Evolutionary conservation across 2,329 filamentous ascomycete genomes (phyloP), one percentile per base, ranked within the genome.

Genomic region (Aspergillus latus): DNA sequence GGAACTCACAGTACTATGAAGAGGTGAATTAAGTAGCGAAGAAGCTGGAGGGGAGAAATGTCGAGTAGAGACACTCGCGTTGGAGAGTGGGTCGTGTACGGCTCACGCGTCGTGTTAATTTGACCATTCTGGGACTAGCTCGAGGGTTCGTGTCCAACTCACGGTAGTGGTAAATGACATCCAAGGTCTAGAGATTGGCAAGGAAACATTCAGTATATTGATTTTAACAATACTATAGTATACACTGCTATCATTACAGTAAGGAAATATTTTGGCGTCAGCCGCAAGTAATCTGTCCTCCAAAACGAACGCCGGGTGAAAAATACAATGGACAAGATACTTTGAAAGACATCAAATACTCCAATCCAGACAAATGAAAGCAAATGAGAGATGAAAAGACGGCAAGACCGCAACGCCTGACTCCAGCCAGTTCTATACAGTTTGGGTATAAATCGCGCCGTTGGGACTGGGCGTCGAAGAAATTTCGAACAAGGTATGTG

Each of bases 351-450:
- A 54, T 43, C 13, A 30, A 60, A 29, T 13, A 42, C 43, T 28
- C 45, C 46, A 36, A 51, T 29, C 43, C 10, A 55, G 54, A 34
- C 45, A 34, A 57, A 4, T 4, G 40, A 40, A 51, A 47, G 47
- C 37, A 9, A 60, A 55, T 54, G 36, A 37, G 29, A 59, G 52
- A 40, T 45, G 48, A 50, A 30, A 60, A 56, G 52, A 50, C 52
- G 51, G 45, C 51, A 49, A 53, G 58, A 21, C 37, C 34, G 32
- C 49, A 68, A 70, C 69, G 58, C 69, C 68, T 54, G 58, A 68
- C 69, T 66, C 70, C 70, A 57, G 54, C 54, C 65, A 66, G 63
- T 57, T 70, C 63, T 72, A 71, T 69, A 61, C 62, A 64, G 59
- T 65, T 65, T 52, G 55, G 69, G 68, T 72, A 72, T 72, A 69